phyloP scores from a whole-genome alignment of 2,329 filamentous ascomycete species.

The Sporothrix phasma region DNA sequence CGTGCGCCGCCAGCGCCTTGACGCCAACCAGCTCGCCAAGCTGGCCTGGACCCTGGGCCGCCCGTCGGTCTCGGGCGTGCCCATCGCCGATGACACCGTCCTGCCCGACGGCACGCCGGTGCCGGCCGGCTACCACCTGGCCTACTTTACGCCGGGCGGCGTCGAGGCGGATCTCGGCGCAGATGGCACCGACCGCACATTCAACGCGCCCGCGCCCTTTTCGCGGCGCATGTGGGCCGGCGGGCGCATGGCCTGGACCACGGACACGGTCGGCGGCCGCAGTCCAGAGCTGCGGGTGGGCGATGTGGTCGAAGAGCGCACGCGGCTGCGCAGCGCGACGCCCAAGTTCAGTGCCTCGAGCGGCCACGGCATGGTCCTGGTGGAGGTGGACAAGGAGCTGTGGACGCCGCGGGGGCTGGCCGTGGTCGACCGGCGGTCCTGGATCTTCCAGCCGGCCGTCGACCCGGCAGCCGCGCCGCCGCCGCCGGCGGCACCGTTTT shows the following conservation, averaged over 20 bases:
- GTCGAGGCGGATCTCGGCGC: constrained; percentile 43
- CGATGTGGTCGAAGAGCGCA: not conserved
- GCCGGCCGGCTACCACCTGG: constrained; percentile 51
- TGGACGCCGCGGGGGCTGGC: constrained; percentile 40
- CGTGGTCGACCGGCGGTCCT: constrained; percentile 45
- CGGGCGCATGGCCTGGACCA: constrained; percentile 44
- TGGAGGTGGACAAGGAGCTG: constrained; percentile 53
- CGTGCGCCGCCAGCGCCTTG: constrained; percentile 37
- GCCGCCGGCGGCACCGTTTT: not conserved
- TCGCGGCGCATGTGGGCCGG: constrained; percentile 60
- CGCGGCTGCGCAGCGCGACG: constrained; percentile 37
- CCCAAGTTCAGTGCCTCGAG: constrained; percentile 46
- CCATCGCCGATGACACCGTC: constrained; percentile 17
- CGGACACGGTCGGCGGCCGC: no score
- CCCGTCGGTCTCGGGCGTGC: constrained; percentile 31
- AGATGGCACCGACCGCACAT: constrained; percentile 52
- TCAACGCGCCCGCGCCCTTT: constrained; percentile 50
- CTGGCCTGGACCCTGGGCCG: constrained; percentile 49
- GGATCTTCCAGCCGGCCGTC: constrained; percentile 34
- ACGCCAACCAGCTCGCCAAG: constrained; percentile 54
- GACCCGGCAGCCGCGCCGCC: not conserved
- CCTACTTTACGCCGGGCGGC: constrained; percentile 51
- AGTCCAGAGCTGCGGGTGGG: not conserved
- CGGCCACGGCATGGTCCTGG: constrained; percentile 50
- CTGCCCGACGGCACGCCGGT: constrained; percentile 38